Base-by-base conservation (phyloP, 768 basidiomycete genomes). In the Amanita subjunquillea region DNA sequence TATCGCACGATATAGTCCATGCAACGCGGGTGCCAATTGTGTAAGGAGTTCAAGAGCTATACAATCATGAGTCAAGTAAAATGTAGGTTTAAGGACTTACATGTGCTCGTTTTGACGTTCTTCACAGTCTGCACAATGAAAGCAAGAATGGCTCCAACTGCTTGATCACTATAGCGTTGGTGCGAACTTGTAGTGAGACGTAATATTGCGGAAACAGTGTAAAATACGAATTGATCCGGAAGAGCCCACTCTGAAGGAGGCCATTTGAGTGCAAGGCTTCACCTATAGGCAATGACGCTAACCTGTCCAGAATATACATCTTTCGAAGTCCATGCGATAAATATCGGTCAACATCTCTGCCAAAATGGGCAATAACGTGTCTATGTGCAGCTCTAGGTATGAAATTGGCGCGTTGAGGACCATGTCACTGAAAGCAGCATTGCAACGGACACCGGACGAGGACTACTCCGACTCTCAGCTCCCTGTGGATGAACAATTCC, bases 1-100 rank as follows among this genome's bases (percentile, higher is more conserved):
- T 54, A 92, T 79, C 4, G 92, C 90, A 34, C 92, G 81, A 63
- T 91, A 90, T 27, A 93, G 70, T 6, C 92, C 92, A 64, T 94
- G 90, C 40, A 95, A 72, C 13, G 87, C 80, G 5, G 91, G 92
- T 17, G 83, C 83, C 34, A 85, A 67, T 55, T 90, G 88, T 1
- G 83, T 82, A 17, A 94, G 70, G 32, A 89, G 73, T 54, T 80
- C 75, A n/a, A 81, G 68, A 0, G 86, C 90, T 92, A 56, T 17
- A 36, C 38, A 51, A 41, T 22, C 29, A 46, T 39, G 8, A 12
- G 9, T 36, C 0, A 37, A 34, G 10, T 25, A n/a, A 41, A 36
- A 10, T 15, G n/a, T 10, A 38, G 27, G 37, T 25, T 36, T 23
- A n/a, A n/a, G 23, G 42, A 67, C 83, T 64, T 61, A 88, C 88